Evolutionary conservation across 2,329 filamentous ascomycete genomes (phyloP), one percentile per base, ranked within the genome.

Genomic region (Monilinia polystroma): DNA sequence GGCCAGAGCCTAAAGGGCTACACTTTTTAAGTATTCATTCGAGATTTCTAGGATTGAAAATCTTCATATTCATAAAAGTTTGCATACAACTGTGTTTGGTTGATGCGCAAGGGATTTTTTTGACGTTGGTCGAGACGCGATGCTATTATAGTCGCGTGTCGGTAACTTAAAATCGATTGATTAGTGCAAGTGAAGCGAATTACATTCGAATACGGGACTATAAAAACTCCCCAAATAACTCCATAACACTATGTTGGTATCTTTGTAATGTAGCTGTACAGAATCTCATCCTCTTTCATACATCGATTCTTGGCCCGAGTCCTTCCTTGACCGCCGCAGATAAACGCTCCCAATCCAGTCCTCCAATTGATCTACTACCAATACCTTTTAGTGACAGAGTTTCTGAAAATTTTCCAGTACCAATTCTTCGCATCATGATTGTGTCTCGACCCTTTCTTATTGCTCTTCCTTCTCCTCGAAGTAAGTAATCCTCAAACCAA

Each of bases 401-500:
- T 26, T 85, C 83, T 2, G 76, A 75, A 65, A 87, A 81, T 66
- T 82, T 85, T 16, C 90, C 89, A 14, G 83, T 88, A 1, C 88
- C 87, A 69, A 95, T 87, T 69, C 84, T 86, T 71, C 90, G 85
- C 83, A 93, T 89, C 71, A 92, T 82, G 1, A 93, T 81, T 0
- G 90, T 91, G 72, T 94, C 91, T 74, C 86, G 88, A 4, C 90
- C 87, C 32, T 85, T 85, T 70, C 84, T 86, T 10, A 90, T 78
- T 53, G 81, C 83, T 73, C 86, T 86, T 2, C 90, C 90, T 55
- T 86, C 85, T 14, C 90, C 89, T 5, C 81, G 80, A 0, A 85
- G 81, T 49, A 96, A 79, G 67, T 84, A 89, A 35, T 89, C 85
- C 71, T 89, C 86, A 69, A 96, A 87, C 89, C 90, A 94, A 5